Evolutionary conservation across 208 protist species (phyloP), one percentile per base, ranked within the genome.

Genomic region (Trypanosoma congolense): DNA sequence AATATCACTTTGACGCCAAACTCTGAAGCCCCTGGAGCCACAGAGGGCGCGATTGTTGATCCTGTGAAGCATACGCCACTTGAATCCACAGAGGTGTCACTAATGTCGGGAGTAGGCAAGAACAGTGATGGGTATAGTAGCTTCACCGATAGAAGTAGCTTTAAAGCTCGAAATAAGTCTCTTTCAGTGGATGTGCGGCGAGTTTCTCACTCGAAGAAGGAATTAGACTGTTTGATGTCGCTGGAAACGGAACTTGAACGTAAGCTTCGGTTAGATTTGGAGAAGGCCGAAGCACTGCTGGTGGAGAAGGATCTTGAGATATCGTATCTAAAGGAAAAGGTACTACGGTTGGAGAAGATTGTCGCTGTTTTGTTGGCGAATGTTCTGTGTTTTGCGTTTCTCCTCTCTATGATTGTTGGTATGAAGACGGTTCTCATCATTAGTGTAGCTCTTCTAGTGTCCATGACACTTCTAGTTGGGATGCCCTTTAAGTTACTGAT

Each of bases 281-380:
- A 56, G 2, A 2, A 33, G 2, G 30, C 64, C 18, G 59, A 50
- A 29, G 53, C 76, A 35, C 24, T 72, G 36, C 45, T 83, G 8
- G 28, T 73, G n/a, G 21, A 69, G 35, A 81, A 78, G 42, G 76
- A 88, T 16, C 70, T 63, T 43, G 70, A 88, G 41, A 78, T 93
- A 60, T 61, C 42, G 9, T 70, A 56, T 3, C 65, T 89, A 16
- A 87, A 84, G 48, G 53, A 87, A 42, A 93, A 79, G 52, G 61
- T 87, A 2, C 19, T 77, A 12, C 30, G 73, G 36, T 64, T 93
- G 14, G 62, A 90, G 41, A 90, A 79, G 63, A 46, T 72, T 38
- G 43, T 93, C 0, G 80, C 73, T 0, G 30, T 93, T 4, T 47
- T 90, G 21, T 50, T 87, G 21, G 63, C 68, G 12, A 65, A 67